These are phyloP conservation scores for Limnanthes douglasii DNA, from an alignment of 345 rosid genomes.

Conservation along the genomic window DNA sequence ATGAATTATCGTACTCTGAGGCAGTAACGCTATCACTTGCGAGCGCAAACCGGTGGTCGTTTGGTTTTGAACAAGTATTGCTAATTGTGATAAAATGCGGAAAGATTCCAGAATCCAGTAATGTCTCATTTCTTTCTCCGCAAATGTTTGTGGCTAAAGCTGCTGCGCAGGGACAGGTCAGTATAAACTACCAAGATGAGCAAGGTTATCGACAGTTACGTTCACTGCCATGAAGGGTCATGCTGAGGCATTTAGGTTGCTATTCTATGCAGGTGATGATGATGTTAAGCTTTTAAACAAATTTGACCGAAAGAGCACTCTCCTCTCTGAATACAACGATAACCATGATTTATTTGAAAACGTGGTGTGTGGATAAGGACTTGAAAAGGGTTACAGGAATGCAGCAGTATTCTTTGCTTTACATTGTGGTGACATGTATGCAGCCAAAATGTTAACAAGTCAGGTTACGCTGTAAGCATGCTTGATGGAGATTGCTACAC, in stretches of 20 bases:
- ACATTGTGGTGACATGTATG: constrained; percentile 76
- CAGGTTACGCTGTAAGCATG: constrained; percentile 57
- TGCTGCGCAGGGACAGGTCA: constrained; percentile 27
- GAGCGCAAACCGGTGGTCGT: constrained; percentile 42
- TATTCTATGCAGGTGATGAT: constrained; percentile 80
- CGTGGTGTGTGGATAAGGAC: constrained; percentile 85
- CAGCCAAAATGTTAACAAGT: constrained; percentile 44
- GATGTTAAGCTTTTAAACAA: constrained; percentile 69
- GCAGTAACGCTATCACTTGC: constrained; percentile 38
- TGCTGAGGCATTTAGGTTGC: constrained; percentile 52
- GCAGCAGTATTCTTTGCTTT: constrained; percentile 79
- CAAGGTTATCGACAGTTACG: constrained; percentile 88
- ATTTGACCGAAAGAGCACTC: constrained; percentile 56
- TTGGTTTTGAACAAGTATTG: constrained; percentile 46
- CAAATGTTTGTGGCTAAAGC: constrained; percentile 43
- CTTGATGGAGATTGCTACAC: constrained; percentile 79
- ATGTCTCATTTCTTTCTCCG: constrained; percentile 36
- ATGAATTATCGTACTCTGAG: no score
- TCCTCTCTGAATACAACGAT: constrained; percentile 45
- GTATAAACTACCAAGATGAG: constrained; percentile 66
- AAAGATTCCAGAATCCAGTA: constrained; percentile 49
- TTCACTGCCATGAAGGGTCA: constrained; percentile 71
- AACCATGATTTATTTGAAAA: constrained; percentile 62
- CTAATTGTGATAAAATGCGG: constrained; percentile 39
- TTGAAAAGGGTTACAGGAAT: constrained; percentile 57